These are phyloP conservation scores for Aspergillus bridgeri DNA, from an alignment of 495 filamentous ascomycete genomes.

Conservation along the genomic window DNA sequence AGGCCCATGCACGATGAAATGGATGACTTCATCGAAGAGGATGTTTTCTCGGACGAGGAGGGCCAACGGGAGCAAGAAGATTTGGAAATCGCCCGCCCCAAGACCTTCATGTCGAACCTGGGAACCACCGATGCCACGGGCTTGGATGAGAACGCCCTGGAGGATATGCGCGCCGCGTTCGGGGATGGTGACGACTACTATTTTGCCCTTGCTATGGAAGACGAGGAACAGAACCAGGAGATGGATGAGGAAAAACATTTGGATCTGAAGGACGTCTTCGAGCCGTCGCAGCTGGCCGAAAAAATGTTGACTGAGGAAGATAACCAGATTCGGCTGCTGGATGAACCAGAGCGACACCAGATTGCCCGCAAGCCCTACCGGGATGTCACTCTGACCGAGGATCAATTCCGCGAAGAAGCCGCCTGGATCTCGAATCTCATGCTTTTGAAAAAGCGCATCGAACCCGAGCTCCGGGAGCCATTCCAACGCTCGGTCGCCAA, in stretches of 20 bases:
- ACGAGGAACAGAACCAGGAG: conserved; percentile 62
- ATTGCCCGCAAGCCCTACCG: conserved; percentile 84
- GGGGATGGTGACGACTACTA: conserved; percentile 93
- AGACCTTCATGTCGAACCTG: conserved; percentile 55
- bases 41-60: conserved; percentile 87
- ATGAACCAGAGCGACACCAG: conserved; percentile 94
- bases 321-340: conserved; percentile 77
- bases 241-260: conserved; percentile 68
- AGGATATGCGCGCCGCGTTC: conserved; percentile 94
- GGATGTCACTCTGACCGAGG: conserved; percentile 67
- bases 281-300: conserved; percentile 89
- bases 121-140: conserved; percentile 65
- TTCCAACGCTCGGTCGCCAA: conserved; percentile 86
- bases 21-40: conserved; percentile 96
- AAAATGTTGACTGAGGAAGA: conserved; percentile 94
- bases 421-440: conserved; percentile 87
- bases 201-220: conserved; percentile 84
- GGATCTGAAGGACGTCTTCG: conserved; percentile 97
- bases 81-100: conserved; percentile 74
- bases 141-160: conserved; percentile 83
- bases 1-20: conserved; percentile 75
- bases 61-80: conserved; percentile 76
- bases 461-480: conserved; percentile 65
- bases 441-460: conserved; percentile 76
- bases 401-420: conserved; percentile 84